Conservation (phyloP, 2,329 filamentous ascomycete species). For the Didymella lethalis region DNA sequence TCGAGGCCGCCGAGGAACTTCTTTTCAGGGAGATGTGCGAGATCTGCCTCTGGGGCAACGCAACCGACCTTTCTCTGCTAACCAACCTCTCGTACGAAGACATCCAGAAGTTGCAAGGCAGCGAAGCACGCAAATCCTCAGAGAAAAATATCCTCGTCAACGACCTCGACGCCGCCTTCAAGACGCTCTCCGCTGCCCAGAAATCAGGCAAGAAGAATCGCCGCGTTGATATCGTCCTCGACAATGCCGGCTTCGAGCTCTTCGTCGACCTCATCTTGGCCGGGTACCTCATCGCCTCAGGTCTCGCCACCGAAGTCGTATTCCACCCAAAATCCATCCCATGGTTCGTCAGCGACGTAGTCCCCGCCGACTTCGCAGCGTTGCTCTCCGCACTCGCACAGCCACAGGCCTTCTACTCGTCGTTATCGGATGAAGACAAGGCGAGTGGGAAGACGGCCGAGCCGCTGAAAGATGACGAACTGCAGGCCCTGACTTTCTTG, state of each 20-base stretch:
- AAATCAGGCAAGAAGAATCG: constrained; percentile 70
- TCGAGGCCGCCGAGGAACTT: constrained; percentile 74
- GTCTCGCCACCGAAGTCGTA: constrained; percentile 84
- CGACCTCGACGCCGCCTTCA: constrained; percentile 77
- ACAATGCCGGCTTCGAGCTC: constrained; percentile 97
- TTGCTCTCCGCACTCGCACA: constrained; percentile 81
- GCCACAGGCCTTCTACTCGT: constrained; percentile 80
- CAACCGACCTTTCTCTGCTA: constrained; percentile 89
- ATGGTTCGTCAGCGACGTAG: constrained; percentile 97
- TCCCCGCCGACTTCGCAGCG: constrained; percentile 84
- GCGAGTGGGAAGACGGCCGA: constrained; percentile 60
- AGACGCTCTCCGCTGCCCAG: constrained; percentile 70
- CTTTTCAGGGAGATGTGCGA: constrained; percentile 94
- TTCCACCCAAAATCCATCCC: constrained; percentile 94
- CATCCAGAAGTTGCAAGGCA: constrained; percentile 94
- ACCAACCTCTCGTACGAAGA: constrained; percentile 93
- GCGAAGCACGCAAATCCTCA: constrained; percentile 81
- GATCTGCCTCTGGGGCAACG: constrained; percentile 97
- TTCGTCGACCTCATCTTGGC: constrained; percentile 94
- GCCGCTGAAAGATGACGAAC: too few species aligned
- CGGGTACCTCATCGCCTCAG: constrained; percentile 84
- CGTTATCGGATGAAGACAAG: constrained; percentile 71
- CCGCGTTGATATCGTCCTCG: constrained; percentile 90
- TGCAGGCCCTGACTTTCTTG: constrained; percentile 67
- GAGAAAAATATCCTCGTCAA: constrained; percentile 94